phyloP scores from a whole-genome alignment of 139 green algal species.

The Yamagishiella unicocca region DNA sequence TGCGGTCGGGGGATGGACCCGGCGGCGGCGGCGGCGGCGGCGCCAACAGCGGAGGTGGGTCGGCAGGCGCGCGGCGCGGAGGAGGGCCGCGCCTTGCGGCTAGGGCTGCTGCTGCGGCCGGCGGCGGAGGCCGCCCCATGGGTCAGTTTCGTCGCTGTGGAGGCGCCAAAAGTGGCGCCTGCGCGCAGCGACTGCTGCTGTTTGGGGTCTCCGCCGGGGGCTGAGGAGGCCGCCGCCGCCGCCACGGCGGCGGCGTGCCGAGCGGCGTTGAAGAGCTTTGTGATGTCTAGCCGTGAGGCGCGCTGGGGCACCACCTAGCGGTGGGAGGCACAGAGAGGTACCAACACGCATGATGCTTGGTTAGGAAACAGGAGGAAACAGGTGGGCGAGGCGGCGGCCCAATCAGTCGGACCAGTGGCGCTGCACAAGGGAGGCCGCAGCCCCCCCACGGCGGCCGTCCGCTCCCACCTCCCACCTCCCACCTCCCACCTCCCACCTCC shows the following conservation, averaged over 20 bases:
- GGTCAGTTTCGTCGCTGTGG: not conserved
- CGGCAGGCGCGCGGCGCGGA: not conserved
- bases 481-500: not conserved
- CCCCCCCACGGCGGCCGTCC: no score
- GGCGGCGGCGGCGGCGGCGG: not conserved
- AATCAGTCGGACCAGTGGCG: not conserved
- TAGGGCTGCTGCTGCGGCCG: not conserved
- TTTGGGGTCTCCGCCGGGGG: no score
- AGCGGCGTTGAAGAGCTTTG: not conserved
- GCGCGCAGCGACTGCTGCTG: no score
- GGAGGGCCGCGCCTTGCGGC: not conserved
- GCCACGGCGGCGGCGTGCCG: not conserved
- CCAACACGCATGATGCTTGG: no score
- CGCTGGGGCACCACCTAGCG: constrained; percentile 17
- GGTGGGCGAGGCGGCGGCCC: not conserved
- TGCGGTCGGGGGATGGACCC: not conserved
- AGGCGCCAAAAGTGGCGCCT: no score
- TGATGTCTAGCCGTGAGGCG: not conserved
- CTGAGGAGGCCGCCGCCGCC: not conserved
- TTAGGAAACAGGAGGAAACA: not conserved
- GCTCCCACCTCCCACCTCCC: not conserved
- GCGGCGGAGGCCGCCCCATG: not conserved
- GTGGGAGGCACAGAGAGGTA: not conserved
- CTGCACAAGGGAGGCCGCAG: no score
- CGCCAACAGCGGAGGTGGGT: not conserved